Evolutionary conservation across 305 asterid species (phyloP), one percentile per base, ranked within the genome.

Genomic region (Fraxinus xanthoxyloides): DNA sequence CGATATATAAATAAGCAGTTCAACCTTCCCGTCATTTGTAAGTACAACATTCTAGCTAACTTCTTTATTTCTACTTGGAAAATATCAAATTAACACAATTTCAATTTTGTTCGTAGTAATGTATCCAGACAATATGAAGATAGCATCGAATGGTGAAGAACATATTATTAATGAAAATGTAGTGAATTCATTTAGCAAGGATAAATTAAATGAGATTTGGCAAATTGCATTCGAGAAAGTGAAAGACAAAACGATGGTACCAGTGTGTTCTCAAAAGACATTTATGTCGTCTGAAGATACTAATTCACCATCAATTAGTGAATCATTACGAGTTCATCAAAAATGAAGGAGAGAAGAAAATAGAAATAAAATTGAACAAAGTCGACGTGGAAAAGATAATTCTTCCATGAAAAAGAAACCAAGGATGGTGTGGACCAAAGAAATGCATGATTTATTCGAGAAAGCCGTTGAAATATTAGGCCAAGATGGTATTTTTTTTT

Each of bases 381-480:
- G 30, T 15, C 90, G 81, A 75, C 87, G 54, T 4, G 77, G 85
- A 26, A 76, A 70, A 77, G 93, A 84, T 21, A 88, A 81, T 36
- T 74, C 69, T 2, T 80, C 34, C 34, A 23, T 19, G 48, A 83
- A 77, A 65, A 92, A 92, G 90, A 92, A 89, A 87, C 85, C 80
- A 30, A 90, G 95, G 76, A 89, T 91, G 30, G 82, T 82, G 19
- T 94, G 97, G 98, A 90, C 92, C 31, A 75, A 74, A 2, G 93
- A 94, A 40, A 90, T 90, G 97, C 95, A 92, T 80, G 77, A 82
- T 76, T 90, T 82, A 21, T 94, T 94, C 83, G 28, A 89, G 88
- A 87, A 88, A 77, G 98, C 98, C 77, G 77, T 92, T 79, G 87
- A 88, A 21, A 75, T 77, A 10, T 51, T 92, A 75, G 92, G 92